Base-by-base conservation (phyloP, 2,329 filamentous ascomycete species). In the Colletotrichum noveboracense region DNA sequence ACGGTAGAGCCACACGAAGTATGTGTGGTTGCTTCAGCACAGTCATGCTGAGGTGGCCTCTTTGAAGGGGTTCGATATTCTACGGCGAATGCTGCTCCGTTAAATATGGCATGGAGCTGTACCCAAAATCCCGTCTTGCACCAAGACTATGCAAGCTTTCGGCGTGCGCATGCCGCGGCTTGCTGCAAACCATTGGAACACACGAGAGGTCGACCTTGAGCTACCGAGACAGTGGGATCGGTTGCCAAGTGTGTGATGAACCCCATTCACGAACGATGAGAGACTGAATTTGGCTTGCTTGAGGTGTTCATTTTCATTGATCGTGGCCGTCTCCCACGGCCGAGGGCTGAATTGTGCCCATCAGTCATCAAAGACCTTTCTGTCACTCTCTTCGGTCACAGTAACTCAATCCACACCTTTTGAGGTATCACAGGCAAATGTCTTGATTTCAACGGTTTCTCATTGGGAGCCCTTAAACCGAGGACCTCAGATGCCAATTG, bases 401-500 rank as follows among this genome's bases (percentile, higher is more conserved):
- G 70, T 56, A 68, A 70, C 73, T 43, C 64, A 64, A 30, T 48
- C 70, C 69, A 68, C 18, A 48, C 38, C 65, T 75, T 61, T 64
- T 48, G 70, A 75, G 70, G 71, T 60, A 75, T 71, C 74, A 76
- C 71, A 64, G 71, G 65, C 71, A 70, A 69, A 70, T 66, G 66
- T 76, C 74, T 76, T 76, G 56, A 74, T 71, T 76, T 76, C 71
- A 75, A 75, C 75, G 76, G 74, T 80, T 83, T 87, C 82, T 84
- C 85, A 85, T 86, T 85, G 85, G 73, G 76, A 76, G 76, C 66
- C 74, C 76, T 75, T 76, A 76, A 74, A 83, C 85, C 85, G 85
- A 83, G 78, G 79, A 76, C 83, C 82, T 83, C 83, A 83, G 84
- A 82, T 86, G 84, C 84, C 85, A 85, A 82, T 85, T 83, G 84